Conservation (phyloP, 306 rosid genomes). For the Sphenostylis stenocarpa region DNA sequence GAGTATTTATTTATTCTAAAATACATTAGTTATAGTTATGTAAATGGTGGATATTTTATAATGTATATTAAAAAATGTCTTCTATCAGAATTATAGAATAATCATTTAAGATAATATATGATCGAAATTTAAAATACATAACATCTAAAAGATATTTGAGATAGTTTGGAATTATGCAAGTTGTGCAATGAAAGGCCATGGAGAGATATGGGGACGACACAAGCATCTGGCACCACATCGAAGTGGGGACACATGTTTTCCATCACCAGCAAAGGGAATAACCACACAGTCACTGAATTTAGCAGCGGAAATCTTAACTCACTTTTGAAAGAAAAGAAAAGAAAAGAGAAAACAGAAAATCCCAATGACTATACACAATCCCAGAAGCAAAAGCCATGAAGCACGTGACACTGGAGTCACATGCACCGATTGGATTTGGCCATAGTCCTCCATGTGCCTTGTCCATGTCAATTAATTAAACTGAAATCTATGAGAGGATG, state of each 20-base stretch:
- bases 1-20: too few species aligned
- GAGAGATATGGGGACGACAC: not conserved
- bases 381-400: not conserved
- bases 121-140: too few species aligned
- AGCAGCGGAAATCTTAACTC: not conserved
- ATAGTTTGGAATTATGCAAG: too few species aligned
- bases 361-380: not conserved
- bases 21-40: too few species aligned
- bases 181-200: too few species aligned
- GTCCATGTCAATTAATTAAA: slow-evolving; percentile 34
- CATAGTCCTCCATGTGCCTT: slow-evolving; percentile 43
- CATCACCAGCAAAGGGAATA: slow-evolving; percentile 28
- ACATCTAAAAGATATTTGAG: too few species aligned
- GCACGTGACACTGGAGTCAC: slow-evolving; percentile 31
- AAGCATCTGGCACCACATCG: slow-evolving; percentile 24
- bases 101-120: too few species aligned
- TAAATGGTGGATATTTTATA: too few species aligned
- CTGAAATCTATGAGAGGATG: slow-evolving; percentile 35
- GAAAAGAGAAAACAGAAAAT: not conserved
- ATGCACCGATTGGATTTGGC: slow-evolving; percentile 28
- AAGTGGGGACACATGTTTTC: slow-evolving; percentile 31
- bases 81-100: too few species aligned
- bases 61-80: too few species aligned
- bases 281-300: not conserved
- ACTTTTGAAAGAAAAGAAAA: not conserved